Evolutionary conservation across 1,284 basidiomycete genomes (phyloP), one percentile per base, ranked within the genome.

Genomic region (Sanghuangporus weigelae): DNA sequence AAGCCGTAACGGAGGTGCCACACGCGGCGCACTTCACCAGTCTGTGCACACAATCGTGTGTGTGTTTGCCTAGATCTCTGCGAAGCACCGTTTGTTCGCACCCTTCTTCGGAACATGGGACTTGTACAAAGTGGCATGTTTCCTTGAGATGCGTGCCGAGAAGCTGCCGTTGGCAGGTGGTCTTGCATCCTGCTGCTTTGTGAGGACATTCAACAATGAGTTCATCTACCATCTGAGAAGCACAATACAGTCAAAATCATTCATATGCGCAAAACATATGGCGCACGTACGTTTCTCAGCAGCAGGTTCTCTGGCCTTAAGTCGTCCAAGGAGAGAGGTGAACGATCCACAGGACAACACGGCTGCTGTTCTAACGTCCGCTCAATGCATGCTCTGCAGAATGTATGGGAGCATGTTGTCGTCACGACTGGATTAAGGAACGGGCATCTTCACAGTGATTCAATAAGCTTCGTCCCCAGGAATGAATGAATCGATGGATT

Each of bases 261-360:
- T 7, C 42, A 23, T 6, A 23, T 44, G 67, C 31, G 56, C 68
- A 46, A 67, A 70, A 58, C 50, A 55, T 64, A 26, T n/a, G 11
- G 16, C 19, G 62, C 21, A 79, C 89, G 67, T 68, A 92, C 90
- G 67, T 89, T 85, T 68, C 89, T 83, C 42, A 93, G 79, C 39
- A 93, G 84, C 10, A 87, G 84, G 71, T 86, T 82, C 12, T 89
- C 87, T 16, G 84, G 82, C 1, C 70, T 67, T 59, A 93, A 75
- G 68, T 89, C 83, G 14, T 76, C 76, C 19, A 75, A 55, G 2
- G 74, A 71, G 42, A 95, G 78, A 0, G 84, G 79, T 16, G 83
- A 86, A 19, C 93, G 84, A 74, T 95, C 93, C 50, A 95, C 86
- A n/a, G 93, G 93, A 72, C 93, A 95, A 67, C 86, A 84, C 1